A percentile compares a stretch with the other conserved stretches of the same genome.
Evolutionary conservation across 495 filamentous ascomycete species (phyloP).

Genomic region (Amniculicola lignicola): DNA sequence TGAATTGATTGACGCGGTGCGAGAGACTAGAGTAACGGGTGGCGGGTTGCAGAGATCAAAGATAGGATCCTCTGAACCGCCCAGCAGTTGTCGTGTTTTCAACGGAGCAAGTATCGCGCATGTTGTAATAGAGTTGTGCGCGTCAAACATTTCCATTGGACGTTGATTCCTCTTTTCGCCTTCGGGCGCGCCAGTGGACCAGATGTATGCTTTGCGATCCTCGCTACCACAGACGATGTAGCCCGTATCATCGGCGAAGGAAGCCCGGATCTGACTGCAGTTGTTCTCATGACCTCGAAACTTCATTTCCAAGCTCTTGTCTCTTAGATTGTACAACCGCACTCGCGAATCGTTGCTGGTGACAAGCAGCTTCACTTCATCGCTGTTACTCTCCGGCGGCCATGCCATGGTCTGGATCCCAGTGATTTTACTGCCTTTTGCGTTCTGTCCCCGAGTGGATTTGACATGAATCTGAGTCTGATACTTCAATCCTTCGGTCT

Average conservation of each 20-base stretch:
- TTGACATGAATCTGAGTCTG: constrained; percentile 83
- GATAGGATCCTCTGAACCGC: constrained; percentile 80
- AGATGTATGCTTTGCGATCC: constrained; percentile 84
- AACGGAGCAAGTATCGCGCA: constrained; percentile 80
- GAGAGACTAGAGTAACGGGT: constrained; percentile 75
- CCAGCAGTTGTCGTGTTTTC: constrained; percentile 71
- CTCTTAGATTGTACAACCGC: constrained; percentile 81
- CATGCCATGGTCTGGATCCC: constrained; percentile 76
- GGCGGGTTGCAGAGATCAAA: constrained; percentile 97
- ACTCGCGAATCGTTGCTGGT: constrained; percentile 95
- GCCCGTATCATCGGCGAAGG: constrained; percentile 80
- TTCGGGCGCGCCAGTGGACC: constrained; percentile 60
- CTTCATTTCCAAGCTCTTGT: constrained; percentile 82
- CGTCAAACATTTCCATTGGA: constrained; percentile 82
- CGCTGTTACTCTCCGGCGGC: constrained; percentile 59
- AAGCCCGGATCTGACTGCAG: constrained; percentile 87
- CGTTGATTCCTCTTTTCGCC: constrained; percentile 74
- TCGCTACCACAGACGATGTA: constrained; percentile 94
- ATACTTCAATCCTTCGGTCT: constrained; percentile 86
- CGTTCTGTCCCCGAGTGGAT: constrained; percentile 85
- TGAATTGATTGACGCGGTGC: constrained; percentile 56
- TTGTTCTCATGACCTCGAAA: constrained; percentile 90
- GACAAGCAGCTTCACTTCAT: constrained; percentile 80
- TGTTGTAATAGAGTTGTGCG: constrained; percentile 84
- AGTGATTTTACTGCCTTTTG: constrained; percentile 96